Conservation (phyloP, 225 moss, liverwort and hornwort genomes). For the Bryoerythrophyllum caledonicum region DNA sequence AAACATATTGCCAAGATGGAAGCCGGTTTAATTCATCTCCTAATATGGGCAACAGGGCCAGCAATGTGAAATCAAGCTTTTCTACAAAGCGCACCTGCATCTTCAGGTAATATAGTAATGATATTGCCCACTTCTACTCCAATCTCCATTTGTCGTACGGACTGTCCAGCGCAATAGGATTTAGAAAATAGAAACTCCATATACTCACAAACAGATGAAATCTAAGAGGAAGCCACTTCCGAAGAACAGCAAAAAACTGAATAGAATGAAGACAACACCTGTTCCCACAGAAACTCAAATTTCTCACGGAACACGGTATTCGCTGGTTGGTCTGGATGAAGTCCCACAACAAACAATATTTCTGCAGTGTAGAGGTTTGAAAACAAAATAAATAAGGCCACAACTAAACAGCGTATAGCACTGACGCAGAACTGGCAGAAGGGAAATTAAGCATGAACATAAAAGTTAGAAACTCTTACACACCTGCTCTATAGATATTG, state of each 20-base stretch:
- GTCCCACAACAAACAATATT: conserved; percentile 79
- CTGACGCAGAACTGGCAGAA: conserved; percentile 1
- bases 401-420: background rate
- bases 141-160: conserved; percentile 52
- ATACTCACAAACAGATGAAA: background rate
- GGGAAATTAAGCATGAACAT: background rate
- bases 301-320: conserved; percentile 61
- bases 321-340: conserved; percentile 78
- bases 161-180: conserved; percentile 34
- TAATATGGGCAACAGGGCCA: conserved; percentile 7
- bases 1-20: background rate
- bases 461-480: background rate
- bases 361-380: conserved; percentile 46
- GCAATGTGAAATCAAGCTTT: conserved; percentile 22
- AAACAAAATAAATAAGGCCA: background rate
- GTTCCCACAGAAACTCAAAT: conserved; percentile 84
- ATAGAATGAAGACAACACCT: conserved; percentile 39
- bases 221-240: background rate
- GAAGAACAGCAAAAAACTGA: background rate
- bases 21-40: background rate
- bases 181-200: background rate
- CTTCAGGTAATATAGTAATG: conserved; percentile 53
- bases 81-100: conserved; percentile 42
- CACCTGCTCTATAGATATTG: conserved; percentile 88
- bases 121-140: conserved; percentile 58